Percentiles rank a stretch among this genome's conserved stretches.
These are phyloP conservation scores for Malassezia brasiliensis DNA, from an alignment of 1,284 basidiomycete species.

Conservation along the genomic window DNA sequence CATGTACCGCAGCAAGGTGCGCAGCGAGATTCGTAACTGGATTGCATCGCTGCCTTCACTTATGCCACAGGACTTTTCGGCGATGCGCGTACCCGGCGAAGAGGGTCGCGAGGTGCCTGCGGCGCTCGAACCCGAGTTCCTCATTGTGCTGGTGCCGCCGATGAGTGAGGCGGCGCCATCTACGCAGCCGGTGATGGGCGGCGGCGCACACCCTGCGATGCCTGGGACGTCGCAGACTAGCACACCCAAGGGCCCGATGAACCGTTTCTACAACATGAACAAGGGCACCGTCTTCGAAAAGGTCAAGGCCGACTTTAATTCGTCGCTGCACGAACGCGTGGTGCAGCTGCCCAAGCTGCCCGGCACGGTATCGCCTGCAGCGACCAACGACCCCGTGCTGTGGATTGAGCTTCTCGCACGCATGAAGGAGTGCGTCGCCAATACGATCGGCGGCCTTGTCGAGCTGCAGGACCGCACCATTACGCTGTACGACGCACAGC, in stretches of 20 bases:
- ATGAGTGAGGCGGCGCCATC: background rate
- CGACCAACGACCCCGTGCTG: slow-evolving; percentile 59
- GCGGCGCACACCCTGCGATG: background rate
- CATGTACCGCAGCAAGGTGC: slow-evolving; percentile 38
- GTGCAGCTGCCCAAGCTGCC: slow-evolving; percentile 22
- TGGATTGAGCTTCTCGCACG: slow-evolving; percentile 84
- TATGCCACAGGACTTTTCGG: slow-evolving; percentile 21
- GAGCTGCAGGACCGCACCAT: slow-evolving; percentile 32
- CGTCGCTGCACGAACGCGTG: slow-evolving; percentile 63
- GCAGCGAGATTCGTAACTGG: slow-evolving; percentile 43
- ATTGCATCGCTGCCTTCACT: slow-evolving; percentile 27
- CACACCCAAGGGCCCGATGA: slow-evolving; percentile 54
- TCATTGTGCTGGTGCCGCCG: slow-evolving; percentile 37
- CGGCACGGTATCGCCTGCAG: slow-evolving; percentile 51
- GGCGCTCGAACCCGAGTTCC: slow-evolving; percentile 30
- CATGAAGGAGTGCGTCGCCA: slow-evolving; percentile 75
- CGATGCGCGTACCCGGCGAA: slow-evolving; percentile 26
- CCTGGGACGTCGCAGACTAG: slow-evolving; percentile 49
- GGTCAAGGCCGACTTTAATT: slow-evolving; percentile 82
- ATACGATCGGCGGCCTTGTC: slow-evolving; percentile 70
- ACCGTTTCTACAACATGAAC: slow-evolving; percentile 60
- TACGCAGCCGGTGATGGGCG: background rate
- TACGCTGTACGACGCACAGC: slow-evolving; percentile 15
- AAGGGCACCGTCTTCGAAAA: slow-evolving; percentile 80
- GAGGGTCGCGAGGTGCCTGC: slow-evolving; percentile 35